These are phyloP conservation scores for Pythium pyrilobum DNA, from an alignment of 352 stramenopile species.

Conservation along the genomic window DNA sequence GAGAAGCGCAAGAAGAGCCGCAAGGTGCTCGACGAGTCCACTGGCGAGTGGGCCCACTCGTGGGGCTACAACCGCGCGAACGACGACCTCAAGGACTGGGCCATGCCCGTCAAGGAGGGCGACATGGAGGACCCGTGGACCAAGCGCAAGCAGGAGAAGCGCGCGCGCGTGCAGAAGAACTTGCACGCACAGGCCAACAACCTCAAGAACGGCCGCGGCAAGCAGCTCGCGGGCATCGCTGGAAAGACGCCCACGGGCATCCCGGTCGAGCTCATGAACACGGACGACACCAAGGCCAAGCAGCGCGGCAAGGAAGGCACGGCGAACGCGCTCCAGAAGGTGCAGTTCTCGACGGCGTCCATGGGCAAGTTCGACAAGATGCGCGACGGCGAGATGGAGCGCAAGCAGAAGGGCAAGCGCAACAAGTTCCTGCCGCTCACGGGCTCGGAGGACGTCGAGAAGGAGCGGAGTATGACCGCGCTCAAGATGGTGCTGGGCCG, in stretches of 20 bases:
- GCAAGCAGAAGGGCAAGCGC: conserved; percentile 82
- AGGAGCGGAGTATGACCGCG: conserved; percentile 75
- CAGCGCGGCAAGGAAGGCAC: conserved; percentile 89
- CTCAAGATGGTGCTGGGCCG: conserved; percentile 69
- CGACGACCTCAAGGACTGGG: conserved; percentile 89
- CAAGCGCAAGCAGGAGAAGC: conserved; percentile 90
- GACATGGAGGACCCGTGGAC: conserved; percentile 94
- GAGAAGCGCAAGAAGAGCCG: conserved; percentile 95
- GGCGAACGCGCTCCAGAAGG: conserved; percentile 84
- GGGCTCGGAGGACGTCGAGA: conserved; percentile 67
- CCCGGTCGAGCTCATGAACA: conserved; percentile 87
- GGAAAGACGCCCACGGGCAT: conserved; percentile 73
- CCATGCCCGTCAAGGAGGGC: conserved; percentile 92
- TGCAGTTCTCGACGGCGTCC: conserved; percentile 91
- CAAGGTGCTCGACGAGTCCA: conserved; percentile 96
- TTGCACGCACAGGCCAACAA: conserved; percentile 75
- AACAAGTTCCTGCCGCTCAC: conserved; percentile 78
- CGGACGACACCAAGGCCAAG: conserved; percentile 61
- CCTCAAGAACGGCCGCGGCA: conserved; percentile 62
- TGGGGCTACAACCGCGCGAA: conserved; percentile 90
- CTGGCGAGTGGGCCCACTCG: conserved; percentile 89
- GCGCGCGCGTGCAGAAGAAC: conserved; percentile 91
- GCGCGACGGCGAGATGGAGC: conserved; percentile 87
- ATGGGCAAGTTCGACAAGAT: conserved; percentile 95
- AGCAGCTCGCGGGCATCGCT: conserved; percentile 37